Evolutionary conservation across 495 filamentous ascomycete genomes (phyloP), one percentile per base, ranked within the genome.

Genomic region (Parachaetomium inaequale): DNA sequence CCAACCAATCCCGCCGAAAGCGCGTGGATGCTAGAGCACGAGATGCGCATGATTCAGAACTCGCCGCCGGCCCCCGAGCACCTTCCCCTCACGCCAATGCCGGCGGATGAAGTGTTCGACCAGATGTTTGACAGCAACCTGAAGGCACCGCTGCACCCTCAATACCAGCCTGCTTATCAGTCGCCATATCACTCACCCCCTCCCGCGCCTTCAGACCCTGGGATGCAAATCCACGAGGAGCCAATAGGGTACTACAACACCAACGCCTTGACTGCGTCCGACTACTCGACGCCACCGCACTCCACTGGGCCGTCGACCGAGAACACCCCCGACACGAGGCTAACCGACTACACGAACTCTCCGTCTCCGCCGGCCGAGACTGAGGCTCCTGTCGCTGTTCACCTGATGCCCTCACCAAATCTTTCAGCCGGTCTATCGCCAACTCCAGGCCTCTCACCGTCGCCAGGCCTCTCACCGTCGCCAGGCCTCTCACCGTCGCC

Each of bases 1-100:
- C 77, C 77, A 14, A 76, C 77, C 55, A 79, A 74, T 63, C 61
- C 68, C 32, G 63, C 60, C 51, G 77, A 80, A 63, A 75, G 66
- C 42, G 71, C 72, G 21, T 72, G 65, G 61, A 63, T 60, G 56
- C 26, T 69, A n/a, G 69, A 76, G 51, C 77, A 79, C 54, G 75
- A 75, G 46, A 68, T 76, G 42, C 68, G 73, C 55, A 74, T 74
- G 59, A 72, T 78, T 25, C 71, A 78, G 55, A 76, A 71, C 65
- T 74, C 76, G 7, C 68, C 69, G 25, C 75, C 73, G 1, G 38
- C 59, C 5, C 21, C 34, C 4, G 57, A 61, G 2, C 21, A 31
- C 23, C 0, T 23, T 28, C 45, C 29, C 14, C 6, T 62, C 12
- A 17, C 43, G 43, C 31, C 63, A 28, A 23, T 61, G 19, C 51